Evolutionary conservation across 345 rosid genomes (phyloP), one percentile per base, ranked within the genome.

Genomic region (Eucalyptus camaldulensis): DNA sequence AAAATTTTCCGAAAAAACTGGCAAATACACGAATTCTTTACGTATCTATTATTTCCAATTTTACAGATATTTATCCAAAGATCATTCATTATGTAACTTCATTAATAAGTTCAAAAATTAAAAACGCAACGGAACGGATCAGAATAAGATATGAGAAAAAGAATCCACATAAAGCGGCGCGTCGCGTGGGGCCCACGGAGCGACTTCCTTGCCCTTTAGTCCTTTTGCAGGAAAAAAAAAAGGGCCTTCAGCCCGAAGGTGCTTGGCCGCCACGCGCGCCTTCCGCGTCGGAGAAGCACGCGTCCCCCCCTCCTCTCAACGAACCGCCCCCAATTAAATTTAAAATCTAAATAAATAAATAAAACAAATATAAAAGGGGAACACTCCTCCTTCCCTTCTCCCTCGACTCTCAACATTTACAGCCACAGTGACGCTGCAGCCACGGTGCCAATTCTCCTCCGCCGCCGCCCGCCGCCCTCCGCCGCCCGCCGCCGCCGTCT

Each of bases 21-120:
- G 13, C 0, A 21, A 69, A 33, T 24, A 69, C 37, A 8, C 43
- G 13, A 69, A 67, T n/a, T 67, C 19, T 19, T 33, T 72, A 21
- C 27, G 7, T 21, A 72, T 72, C 8, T 11, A 37, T 10, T 10
- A 21, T 72, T 72, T 4, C 8, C 25, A 37, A 72, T 17, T 21
- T 37, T 37, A 33, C 12, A 33, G 25, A 72, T 72, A 1, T 0
- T 10, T 33, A 19, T 37, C 7, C 0, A 19, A 69, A 0, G 2
- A 72, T 33, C 0, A 17, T 17, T 72, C 24, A 33, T 17, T 37
- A 69, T 5, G 11, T 69, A 33, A 69, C 80, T 69, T 69, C 21
- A 33, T 0, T 33, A 72, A 33, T 24, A 56, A 56, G 62, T 56
- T 56, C 27, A 56, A 60, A 60, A 60, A 60, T 27, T 0, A 6